Base-by-base conservation (phyloP, 2,329 filamentous ascomycete genomes). In the Ascochyta koolunga region DNA sequence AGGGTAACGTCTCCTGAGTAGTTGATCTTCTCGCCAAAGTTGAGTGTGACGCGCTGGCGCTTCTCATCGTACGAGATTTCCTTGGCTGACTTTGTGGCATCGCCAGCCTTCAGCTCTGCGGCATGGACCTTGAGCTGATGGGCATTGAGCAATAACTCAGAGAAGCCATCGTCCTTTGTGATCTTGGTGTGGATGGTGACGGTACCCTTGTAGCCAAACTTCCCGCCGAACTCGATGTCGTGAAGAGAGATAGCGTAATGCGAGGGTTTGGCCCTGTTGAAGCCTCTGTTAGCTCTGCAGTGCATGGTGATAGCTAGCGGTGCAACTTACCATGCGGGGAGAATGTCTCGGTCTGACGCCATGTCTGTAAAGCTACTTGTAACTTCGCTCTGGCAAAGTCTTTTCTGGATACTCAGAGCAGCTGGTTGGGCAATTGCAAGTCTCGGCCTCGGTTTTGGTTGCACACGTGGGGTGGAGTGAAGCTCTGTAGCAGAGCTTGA, bases 181-280 rank as follows among this genome's bases (percentile, higher is more conserved):
- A 98, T 82, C 54, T 89, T 85, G 54, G 88, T 82, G 63, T 89
- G 84, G 73, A 99, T 96, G 61, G 86, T 89, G 60, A 97, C 90
- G 18, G 83, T 86, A 62, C 95, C 95, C 78, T 93, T 86, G 80
- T 93, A 99, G 56, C 84, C 86, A 87, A 93, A 96, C 55, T 79
- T 78, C 50, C 83, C 84, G 60, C 84, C 83, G 48, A 86, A 78
- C 65, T 96, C 88, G 60, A 99, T 80, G 66, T 95, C 88, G 70
- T 82, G 86, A 65, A 99, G 84, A 50, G 88, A 91, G 62, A 99
- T 82, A 68, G 85, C 81, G 78, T 99, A 99, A 79, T 98, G 91
- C 59, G 82, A 80, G 2, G 95, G 92, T 79, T 91, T 93, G 72
- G 93, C 86, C 70, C 85, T 87, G 57, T 35, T 31, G 15, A 35